phyloP scores from a whole-genome alignment of 345 rosid genomes.

The Eucalyptus pauciflora region DNA sequence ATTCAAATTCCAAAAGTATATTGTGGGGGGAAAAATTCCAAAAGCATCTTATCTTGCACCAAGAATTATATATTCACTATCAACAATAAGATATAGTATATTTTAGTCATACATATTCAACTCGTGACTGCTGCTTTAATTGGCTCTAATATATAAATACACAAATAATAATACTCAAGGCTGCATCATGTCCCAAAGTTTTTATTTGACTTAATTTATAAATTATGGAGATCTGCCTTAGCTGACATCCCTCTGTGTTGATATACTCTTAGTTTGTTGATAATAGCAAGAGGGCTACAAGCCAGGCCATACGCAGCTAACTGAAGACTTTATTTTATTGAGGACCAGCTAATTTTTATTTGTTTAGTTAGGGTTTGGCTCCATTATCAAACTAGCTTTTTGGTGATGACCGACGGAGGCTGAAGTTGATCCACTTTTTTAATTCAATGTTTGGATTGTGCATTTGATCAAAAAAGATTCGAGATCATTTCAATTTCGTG shows the following conservation, averaged over 20 bases:
- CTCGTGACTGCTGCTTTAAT: background rate
- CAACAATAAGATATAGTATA: background rate
- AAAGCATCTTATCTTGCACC: background rate
- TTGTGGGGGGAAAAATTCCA: background rate
- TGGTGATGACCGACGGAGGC: background rate
- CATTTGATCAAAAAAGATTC: background rate
- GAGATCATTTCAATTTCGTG: background rate
- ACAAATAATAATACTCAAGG: background rate
- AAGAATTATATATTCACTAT: background rate
- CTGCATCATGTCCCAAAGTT: background rate
- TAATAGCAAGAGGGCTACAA: background rate
- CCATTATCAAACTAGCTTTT: background rate
- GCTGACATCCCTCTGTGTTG: background rate
- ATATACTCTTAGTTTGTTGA: background rate
- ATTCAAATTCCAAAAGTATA: background rate
- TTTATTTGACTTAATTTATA: background rate
- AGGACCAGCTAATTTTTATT: background rate
- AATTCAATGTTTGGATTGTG: background rate
- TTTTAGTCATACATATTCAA: background rate
- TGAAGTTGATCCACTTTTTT: background rate
- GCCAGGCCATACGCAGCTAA: background rate
- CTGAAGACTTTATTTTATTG: background rate
- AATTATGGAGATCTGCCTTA: background rate
- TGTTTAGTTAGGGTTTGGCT: background rate
- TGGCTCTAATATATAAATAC: background rate